Percentiles rank a stretch among this genome's conserved stretches.
phyloP scores from a whole-genome alignment of 2,329 filamentous ascomycete genomes.

The Alternaria panax region DNA sequence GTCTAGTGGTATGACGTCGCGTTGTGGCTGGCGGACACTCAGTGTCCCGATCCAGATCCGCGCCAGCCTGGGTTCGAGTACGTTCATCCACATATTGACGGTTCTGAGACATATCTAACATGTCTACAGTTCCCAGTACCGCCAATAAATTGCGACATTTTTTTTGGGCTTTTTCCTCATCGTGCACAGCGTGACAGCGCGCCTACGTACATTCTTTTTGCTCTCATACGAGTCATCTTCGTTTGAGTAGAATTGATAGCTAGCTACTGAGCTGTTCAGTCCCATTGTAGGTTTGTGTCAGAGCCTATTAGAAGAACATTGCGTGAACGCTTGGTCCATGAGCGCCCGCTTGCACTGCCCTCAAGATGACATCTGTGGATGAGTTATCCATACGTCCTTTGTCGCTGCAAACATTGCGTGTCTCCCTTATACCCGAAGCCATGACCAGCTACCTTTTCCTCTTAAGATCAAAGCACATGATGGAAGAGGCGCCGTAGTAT shows the following conservation, averaged over 20 bases:
- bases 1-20: conserved; percentile 53
- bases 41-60: conserved; percentile 40
- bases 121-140: conserved; percentile 44
- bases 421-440: background rate
- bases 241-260: background rate
- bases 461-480: background rate
- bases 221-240: no score
- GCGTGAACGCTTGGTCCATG: no score
- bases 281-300: no score
- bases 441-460: no score
- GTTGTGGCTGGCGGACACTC: conserved; percentile 45
- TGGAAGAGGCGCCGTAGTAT: background rate
- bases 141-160: conserved; percentile 30
- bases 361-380: background rate
- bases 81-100: conserved; percentile 27
- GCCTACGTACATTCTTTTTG: background rate
- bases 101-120: conserved; percentile 33
- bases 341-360: background rate
- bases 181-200: background rate
- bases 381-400: background rate
- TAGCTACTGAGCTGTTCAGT: background rate
- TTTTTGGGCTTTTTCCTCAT: conserved; percentile 23
- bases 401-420: background rate
- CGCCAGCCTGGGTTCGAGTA: conserved; percentile 50
- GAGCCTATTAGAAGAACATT: no score